Evolutionary conservation across 257 asterid genomes (phyloP).

Genomic region (Solanum commersonii): DNA sequence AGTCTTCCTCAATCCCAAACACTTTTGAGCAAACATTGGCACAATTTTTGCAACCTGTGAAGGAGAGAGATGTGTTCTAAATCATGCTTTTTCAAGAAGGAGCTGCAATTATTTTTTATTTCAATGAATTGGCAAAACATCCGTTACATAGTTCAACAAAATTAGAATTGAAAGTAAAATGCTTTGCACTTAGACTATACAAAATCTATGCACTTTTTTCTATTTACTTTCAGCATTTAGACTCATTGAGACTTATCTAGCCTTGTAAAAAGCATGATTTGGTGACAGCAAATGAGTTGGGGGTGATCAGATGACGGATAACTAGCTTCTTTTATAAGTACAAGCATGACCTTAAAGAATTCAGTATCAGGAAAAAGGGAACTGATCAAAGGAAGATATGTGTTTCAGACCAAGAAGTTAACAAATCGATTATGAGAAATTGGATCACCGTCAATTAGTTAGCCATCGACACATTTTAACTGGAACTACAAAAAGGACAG

Average conservation of each 20-base stretch:
- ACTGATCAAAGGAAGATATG: not conserved
- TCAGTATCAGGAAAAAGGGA: not conserved
- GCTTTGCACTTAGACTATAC: not conserved
- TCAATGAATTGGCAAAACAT: not conserved
- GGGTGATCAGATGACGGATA: not conserved
- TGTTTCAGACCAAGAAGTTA: not conserved
- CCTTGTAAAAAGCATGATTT: not conserved
- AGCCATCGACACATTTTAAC: not conserved
- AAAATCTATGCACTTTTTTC: not conserved
- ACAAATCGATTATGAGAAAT: not conserved
- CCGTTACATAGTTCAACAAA: not conserved
- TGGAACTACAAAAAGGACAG: not conserved
- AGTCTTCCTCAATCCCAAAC: conserved; percentile 88
- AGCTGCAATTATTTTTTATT: not conserved
- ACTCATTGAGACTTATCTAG: not conserved
- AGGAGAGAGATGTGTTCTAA: not conserved
- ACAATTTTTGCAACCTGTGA: conserved; percentile 92
- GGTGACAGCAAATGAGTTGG: not conserved
- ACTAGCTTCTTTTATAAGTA: not conserved
- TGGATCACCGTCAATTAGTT: too few relatives aligned
- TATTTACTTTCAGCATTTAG: not conserved
- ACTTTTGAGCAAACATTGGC: conserved; percentile 73
- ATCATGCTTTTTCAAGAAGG: not conserved
- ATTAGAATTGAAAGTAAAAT: not conserved
- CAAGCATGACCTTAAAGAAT: not conserved